Conservation (phyloP, 768 basidiomycete genomes). For the Phanerochaete carnosa region DNA sequence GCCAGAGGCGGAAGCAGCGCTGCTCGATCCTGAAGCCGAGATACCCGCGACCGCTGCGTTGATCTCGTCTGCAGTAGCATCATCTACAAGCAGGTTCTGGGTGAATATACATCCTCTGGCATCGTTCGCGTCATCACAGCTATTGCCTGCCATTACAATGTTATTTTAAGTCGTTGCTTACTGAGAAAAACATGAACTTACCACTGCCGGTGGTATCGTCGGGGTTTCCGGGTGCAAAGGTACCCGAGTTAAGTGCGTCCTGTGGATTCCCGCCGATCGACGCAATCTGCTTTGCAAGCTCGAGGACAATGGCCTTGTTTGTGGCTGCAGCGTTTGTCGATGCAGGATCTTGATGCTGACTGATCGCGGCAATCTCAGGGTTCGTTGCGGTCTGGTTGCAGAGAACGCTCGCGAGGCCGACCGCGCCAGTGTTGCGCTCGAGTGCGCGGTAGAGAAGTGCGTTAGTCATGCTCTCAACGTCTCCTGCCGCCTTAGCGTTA, state of each 20-base stretch:
- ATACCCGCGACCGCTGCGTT: conserved; percentile 43
- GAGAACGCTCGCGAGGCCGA: conserved; percentile 42
- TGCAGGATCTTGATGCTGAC: conserved; percentile 65
- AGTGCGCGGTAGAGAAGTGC: conserved; percentile 64
- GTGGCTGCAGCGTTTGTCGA: conserved; percentile 50
- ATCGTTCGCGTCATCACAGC: conserved; percentile 41
- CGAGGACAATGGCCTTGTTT: conserved; percentile 63
- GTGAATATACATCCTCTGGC: conserved; percentile 60
- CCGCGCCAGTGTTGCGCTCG: conserved; percentile 59
- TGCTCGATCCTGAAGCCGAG: neutral
- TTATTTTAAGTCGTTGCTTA: neutral
- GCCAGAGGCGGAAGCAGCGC: neutral
- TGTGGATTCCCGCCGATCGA: conserved; percentile 60
- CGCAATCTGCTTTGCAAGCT: conserved; percentile 61
- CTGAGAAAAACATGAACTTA: neutral
- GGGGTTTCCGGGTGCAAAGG: conserved; percentile 54
- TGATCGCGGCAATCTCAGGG: conserved; percentile 62
- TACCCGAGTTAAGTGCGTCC: conserved; percentile 56
- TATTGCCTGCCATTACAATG: conserved; percentile 13
- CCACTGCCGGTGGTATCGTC: conserved; percentile 52
- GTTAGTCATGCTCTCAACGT: conserved; percentile 50
- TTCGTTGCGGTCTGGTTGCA: conserved; percentile 58
- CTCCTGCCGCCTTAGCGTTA: conserved; percentile 61
- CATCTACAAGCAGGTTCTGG: conserved; percentile 52
- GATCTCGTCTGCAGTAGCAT: conserved; percentile 58